These are phyloP conservation scores for Ogataea sp. DNA, from an alignment of 805 yeast species.

Conservation along the genomic window DNA sequence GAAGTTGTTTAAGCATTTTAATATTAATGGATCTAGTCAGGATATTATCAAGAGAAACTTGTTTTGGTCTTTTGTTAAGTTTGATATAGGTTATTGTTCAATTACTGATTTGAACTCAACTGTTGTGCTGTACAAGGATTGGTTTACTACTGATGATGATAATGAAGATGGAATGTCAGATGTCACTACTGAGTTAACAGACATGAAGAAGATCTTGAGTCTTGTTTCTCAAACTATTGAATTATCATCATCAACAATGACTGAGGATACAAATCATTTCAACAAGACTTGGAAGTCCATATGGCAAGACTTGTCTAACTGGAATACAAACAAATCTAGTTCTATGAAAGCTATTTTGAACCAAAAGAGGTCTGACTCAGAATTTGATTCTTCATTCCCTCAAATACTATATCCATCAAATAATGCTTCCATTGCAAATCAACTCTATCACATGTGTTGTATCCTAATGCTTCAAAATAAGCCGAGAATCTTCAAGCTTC, in stretches of 20 bases:
- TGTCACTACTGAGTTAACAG: neutral
- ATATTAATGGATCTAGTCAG: conserved; percentile 29
- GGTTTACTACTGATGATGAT: too few relatives aligned
- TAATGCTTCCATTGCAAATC: conserved; percentile 29
- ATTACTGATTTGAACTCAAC: conserved; percentile 28
- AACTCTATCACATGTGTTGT: conserved; percentile 30
- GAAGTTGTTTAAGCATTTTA: conserved; percentile 27
- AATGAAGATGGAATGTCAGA: conserved; percentile 4
- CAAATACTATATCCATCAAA: conserved; percentile 27
- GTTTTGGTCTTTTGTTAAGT: conserved; percentile 36
- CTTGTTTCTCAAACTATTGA: conserved; percentile 25
- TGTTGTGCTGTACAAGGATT: conserved; percentile 17
- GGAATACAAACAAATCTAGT: conserved; percentile 29
- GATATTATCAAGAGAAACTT: conserved; percentile 27
- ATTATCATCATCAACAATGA: conserved; percentile 18
- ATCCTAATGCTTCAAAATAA: conserved; percentile 31
- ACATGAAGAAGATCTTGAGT: conserved; percentile 10
- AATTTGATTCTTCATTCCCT: conserved; percentile 26
- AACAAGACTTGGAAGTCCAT: conserved; percentile 30
- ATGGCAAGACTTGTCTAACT: conserved; percentile 31
- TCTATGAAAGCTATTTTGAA: conserved; percentile 27
- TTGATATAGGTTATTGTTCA: conserved; percentile 26
- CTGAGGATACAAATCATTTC: conserved; percentile 9
- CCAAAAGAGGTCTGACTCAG: conserved; percentile 5
- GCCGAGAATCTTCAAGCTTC: conserved; percentile 25